Conservation (phyloP, 768 basidiomycete species). For the Cytidiella melzeri region DNA sequence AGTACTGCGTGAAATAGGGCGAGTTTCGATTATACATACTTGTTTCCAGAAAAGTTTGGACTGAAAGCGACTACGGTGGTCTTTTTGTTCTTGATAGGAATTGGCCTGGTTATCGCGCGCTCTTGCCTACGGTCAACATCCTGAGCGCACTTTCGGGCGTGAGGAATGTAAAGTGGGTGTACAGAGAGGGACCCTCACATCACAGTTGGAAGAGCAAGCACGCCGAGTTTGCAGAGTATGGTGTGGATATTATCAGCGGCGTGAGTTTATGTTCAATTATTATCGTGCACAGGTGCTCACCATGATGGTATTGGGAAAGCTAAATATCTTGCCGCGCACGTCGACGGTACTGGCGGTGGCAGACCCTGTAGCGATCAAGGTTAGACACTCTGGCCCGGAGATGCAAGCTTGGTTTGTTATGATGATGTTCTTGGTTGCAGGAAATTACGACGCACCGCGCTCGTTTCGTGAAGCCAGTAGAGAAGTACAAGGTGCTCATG, state of each 20-base stretch:
- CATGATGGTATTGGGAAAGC: no score
- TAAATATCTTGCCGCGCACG: conserved; percentile 1
- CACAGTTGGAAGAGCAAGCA: background rate
- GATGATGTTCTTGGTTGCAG: conserved; percentile 32
- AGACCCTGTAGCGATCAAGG: conserved; percentile 15
- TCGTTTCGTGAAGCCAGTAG: conserved; percentile 52
- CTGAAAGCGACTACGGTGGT: no score
- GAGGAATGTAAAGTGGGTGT: no score
- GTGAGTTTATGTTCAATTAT: background rate
- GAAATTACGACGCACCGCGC: conserved; percentile 43
- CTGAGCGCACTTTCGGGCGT: no score
- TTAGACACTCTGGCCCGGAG: background rate
- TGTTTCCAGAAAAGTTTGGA: no score
- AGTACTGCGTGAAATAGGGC: background rate
- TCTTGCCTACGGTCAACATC: no score
- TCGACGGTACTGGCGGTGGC: conserved; percentile 1
- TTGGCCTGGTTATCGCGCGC: no score
- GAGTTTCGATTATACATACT: no score
- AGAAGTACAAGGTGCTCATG: conserved; percentile 37
- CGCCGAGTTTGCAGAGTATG: background rate
- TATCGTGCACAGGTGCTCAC: no score
- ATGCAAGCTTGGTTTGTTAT: background rate
- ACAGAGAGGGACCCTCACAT: background rate
- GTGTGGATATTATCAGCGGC: background rate
- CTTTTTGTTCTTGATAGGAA: no score